Evolutionary conservation across 2,329 filamentous ascomycete genomes (phyloP), one percentile per base, ranked within the genome.

Genomic region (Neopestalotiopsis rosae): DNA sequence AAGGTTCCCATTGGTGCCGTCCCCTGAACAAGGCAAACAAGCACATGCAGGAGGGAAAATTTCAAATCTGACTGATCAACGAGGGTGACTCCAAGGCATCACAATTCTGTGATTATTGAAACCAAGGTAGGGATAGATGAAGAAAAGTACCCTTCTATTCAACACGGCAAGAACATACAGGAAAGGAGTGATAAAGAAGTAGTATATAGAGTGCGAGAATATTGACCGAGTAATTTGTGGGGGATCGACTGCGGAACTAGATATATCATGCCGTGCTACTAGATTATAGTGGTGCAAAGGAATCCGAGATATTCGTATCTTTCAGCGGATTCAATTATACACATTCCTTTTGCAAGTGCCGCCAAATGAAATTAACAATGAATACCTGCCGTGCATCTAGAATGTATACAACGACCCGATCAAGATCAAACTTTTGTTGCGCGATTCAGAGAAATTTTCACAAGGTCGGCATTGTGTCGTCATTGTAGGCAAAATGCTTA

Each of bases 21-120:
- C 59, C 59, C 59, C 59, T 62, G 59, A 40, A 62, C 30, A 40
- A 62, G 28, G 30, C 28, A 34, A 62, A 30, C 45, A 52, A 52
- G 45, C 45, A 52, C 45, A 17, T 52, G 45, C 45, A 52, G 45
- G 45, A 52, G 45, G 45, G 45, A 52, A 52, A 52, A 52, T n/a
- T 52, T 52, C 45, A 20, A 28, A 52, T 52, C 45, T 9, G 20
- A 20, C 45, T 52, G 45, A 52, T 20, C 45, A 52, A 20, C 45
- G 45, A 52, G 45, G n/a, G 14, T 49, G 13, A 49, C 42, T n/a
- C 45, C 45, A 20, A 52, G n/a, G 45, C 20, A 52, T 52, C 1
- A n/a, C 45, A 52, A 20, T n/a, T n/a, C 17, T 9, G 20, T 5
- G 9, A n/a, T 24, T 3, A 52, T 4, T n/a, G 17, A 52, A 9